Base-by-base conservation (phyloP, 371 early-diverging fungal genomes). In the Rhizopus microsporus region DNA sequence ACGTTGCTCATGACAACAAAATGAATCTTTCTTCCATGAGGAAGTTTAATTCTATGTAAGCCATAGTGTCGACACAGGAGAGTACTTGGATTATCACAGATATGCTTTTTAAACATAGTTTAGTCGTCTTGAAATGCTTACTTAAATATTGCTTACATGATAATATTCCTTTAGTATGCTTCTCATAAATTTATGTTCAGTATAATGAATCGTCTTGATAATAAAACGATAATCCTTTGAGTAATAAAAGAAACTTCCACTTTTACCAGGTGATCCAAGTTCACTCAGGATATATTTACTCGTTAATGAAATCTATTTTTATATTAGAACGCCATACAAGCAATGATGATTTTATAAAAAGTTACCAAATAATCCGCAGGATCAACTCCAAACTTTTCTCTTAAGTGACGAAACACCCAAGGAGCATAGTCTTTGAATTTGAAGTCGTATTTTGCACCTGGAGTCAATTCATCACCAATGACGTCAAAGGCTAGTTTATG, bases 401-500 rank as follows among this genome's bases (percentile, higher is more conserved):
- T 78, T 46, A 96, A 81, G 59, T 81, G 74, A 38, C 95, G 85
- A 67, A 97, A 97, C 4, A 93, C 93, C 92, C 92, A 93, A 12
- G 96, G 97, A 2, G 95, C 92, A 71, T 96, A 96, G 71, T 97
- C 97, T 68, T 96, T 97, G 67, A 96, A 97, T 74, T 96, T 95
- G 75, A 96, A 96, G 60, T 96, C 96, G 72, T 96, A 96, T 59
- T 89, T 87, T 23, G 93, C 88, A 7, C 88, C 87, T 4, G 96
- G 91, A 4, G 92, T 93, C 69, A 94, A 68, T 67, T 96, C 95
- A 70, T 93, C 91, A 32, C 95, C 95, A 5, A 87, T 88, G 85
- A 89, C 84, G 69, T 96, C 97, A 72, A 93, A 94, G 12, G 95
- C 90, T 51, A 93, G 75, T 70, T 95, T 96, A 73, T 95, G 93